Percentiles rank a stretch among this genome's conserved stretches.
Evolutionary conservation across 2,329 filamentous ascomycete genomes (phyloP).

Genomic region (Coniosporium tulheliwenetii): DNA sequence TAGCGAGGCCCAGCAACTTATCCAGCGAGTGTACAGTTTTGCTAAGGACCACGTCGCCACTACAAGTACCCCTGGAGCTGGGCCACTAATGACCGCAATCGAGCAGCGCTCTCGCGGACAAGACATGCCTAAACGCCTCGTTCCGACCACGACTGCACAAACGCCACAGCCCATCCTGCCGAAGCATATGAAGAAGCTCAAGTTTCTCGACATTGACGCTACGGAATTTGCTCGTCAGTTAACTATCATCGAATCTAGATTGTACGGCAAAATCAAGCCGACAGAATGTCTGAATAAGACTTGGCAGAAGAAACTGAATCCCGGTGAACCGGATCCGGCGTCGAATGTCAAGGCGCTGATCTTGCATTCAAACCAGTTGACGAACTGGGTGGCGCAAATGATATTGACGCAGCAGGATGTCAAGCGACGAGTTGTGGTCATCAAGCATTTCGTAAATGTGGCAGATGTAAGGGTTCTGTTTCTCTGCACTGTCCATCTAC

Average conservation of each 20-base stretch:
- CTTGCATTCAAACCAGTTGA: constrained; percentile 94
- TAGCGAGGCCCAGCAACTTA: constrained; percentile 67
- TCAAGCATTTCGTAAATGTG: constrained; percentile 94
- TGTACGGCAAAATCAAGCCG: constrained; percentile 91
- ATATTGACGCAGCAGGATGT: constrained; percentile 89
- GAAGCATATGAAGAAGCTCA: constrained; percentile 99
- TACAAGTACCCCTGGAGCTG: constrained; percentile 80
- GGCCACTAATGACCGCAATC: constrained; percentile 68
- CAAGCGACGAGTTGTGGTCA: constrained; percentile 89
- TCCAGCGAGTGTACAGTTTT: constrained; percentile 80
- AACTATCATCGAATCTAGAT: constrained; percentile 86
- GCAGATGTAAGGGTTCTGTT: constrained; percentile 65
- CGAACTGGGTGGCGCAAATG: constrained; percentile 99
- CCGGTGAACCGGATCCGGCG: constrained; percentile 71
- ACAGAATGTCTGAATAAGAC: constrained; percentile 97
- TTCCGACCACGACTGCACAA: constrained; percentile 70
- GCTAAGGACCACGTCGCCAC: constrained; percentile 84
- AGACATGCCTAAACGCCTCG: constrained; percentile 72
- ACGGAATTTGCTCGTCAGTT: constrained; percentile 95
- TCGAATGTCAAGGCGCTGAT: constrained; percentile 93
- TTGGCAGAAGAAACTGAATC: constrained; percentile 88
- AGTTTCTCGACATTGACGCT: constrained; percentile 92
- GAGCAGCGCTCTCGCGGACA: constrained; percentile 81
- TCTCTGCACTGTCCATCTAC: constrained; percentile 9
- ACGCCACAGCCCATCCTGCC: constrained; percentile 82